Evolutionary conservation across 495 filamentous ascomycete species (phyloP).

Genomic region (Emericellopsis terricola): DNA sequence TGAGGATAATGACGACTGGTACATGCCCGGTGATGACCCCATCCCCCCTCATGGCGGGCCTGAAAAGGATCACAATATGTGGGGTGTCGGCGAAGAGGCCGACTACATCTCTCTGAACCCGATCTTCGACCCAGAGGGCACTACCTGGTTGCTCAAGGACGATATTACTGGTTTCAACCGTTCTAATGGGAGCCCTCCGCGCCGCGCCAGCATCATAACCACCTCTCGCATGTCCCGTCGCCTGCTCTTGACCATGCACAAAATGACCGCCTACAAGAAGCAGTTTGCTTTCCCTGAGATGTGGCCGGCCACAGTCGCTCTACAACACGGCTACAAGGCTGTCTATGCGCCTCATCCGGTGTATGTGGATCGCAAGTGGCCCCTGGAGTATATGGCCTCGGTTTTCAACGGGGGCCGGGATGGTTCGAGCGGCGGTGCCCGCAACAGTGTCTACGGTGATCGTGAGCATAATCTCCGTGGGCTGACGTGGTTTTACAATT

Average conservation of each 20-base stretch:
- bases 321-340: conserved; percentile 91
- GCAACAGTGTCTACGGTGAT: conserved; percentile 64
- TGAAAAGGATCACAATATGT: conserved; percentile 64
- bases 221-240: conserved; percentile 65
- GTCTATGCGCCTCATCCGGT: conserved; percentile 86
- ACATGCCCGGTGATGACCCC: conserved; percentile 50
- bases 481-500: conserved; percentile 89
- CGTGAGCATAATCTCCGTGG: conserved; percentile 81
- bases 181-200: conserved; percentile 43
- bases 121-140: conserved; percentile 77
- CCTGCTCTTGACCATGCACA: conserved; percentile 75
- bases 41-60: conserved; percentile 53
- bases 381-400: conserved; percentile 54
- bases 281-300: conserved; percentile 93
- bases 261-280: conserved; percentile 59
- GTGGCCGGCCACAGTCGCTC: conserved; percentile 72
- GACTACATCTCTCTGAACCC: conserved; percentile 91
- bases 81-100: conserved; percentile 86
- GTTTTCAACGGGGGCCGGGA: conserved; percentile 77
- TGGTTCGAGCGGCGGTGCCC: conserved; percentile 52
- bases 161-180: conserved; percentile 84
- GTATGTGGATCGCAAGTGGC: conserved; percentile 84
- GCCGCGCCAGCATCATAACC: conserved; percentile 78
- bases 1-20: conserved; percentile 39
- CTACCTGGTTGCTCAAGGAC: conserved; percentile 70